These are phyloP conservation scores for Salix suchowensis DNA, from an alignment of 345 rosid genomes.

Conservation along the genomic window DNA sequence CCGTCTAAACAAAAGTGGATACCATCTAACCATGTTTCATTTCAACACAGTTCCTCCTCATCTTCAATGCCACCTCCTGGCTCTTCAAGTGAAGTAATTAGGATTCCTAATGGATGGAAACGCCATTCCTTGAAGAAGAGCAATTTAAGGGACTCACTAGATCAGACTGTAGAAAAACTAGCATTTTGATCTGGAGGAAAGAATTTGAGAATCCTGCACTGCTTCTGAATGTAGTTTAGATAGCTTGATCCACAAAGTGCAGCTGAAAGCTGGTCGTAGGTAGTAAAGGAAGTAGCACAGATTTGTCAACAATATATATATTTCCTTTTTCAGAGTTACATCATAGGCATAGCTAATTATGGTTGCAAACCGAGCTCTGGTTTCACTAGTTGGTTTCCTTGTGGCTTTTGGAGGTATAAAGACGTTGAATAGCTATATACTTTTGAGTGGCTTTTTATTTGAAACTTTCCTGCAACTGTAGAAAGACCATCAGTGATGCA, in stretches of 20 bases:
- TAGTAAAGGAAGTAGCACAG: background rate
- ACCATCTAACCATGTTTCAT: conserved; percentile 16
- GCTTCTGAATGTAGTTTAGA: conserved; percentile 2
- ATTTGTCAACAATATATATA: background rate
- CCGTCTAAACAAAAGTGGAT: conserved; percentile 20
- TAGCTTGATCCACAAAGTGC: background rate
- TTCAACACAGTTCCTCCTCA: conserved; percentile 11
- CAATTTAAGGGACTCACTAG: conserved; percentile 6
- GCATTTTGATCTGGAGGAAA: conserved; percentile 14
- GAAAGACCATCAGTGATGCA: background rate
- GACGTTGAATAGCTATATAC: background rate
- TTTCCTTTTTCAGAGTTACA: background rate
- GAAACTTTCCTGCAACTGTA: background rate
- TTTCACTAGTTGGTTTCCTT: background rate
- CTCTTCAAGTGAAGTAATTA: conserved; percentile 7
- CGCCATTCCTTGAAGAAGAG: conserved; percentile 5
- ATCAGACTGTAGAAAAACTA: conserved; percentile 22
- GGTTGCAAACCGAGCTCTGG: background rate
- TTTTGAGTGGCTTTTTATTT: background rate
- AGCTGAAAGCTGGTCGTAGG: conserved; percentile 14
- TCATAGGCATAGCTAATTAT: background rate
- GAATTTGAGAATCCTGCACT: background rate
- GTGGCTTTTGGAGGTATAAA: background rate
- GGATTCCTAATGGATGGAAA: conserved; percentile 1
- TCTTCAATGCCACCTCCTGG: background rate